These are phyloP conservation scores for Fusarium dlaminii DNA, from an alignment of 2,329 filamentous ascomycete genomes.

Conservation along the genomic window DNA sequence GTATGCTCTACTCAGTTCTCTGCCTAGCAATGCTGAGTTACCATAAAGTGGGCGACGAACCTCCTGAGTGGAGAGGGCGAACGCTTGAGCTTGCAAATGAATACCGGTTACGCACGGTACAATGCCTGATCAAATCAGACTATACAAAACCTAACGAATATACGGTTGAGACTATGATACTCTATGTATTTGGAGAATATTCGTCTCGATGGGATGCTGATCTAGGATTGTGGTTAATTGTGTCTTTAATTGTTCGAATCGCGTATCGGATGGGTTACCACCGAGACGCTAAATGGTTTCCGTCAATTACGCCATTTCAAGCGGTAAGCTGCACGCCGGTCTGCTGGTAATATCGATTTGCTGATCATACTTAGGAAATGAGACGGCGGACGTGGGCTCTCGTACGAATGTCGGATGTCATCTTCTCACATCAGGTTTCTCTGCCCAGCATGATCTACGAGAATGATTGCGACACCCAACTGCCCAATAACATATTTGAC, in stretches of 20 bases:
- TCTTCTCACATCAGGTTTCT: constrained; percentile 81
- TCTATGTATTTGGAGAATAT: constrained; percentile 81
- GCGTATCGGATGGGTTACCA: constrained; percentile 80
- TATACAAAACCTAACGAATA: constrained; percentile 79
- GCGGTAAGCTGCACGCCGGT: constrained; percentile 58
- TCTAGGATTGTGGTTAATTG: constrained; percentile 69
- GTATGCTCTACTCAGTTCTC: constrained; percentile 79
- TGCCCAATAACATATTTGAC: constrained; percentile 82
- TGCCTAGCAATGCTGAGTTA: constrained; percentile 83
- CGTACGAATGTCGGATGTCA: constrained; percentile 76
- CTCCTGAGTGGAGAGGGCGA: constrained; percentile 78
- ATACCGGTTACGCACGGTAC: constrained; percentile 78
- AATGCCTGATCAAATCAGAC: constrained; percentile 79
- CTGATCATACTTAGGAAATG: constrained; percentile 68
- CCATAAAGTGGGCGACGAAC: constrained; percentile 81
- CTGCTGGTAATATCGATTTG: neutral
- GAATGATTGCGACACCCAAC: constrained; percentile 77
- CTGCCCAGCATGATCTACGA: constrained; percentile 75
- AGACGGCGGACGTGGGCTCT: constrained; percentile 74
- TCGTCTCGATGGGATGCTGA: constrained; percentile 79
- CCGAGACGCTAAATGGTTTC: constrained; percentile 78
- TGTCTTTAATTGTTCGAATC: constrained; percentile 64
- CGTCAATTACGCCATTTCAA: constrained; percentile 76
- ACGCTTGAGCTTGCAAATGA: constrained; percentile 67
- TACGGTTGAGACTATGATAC: constrained; percentile 80